Evolutionary conservation across 495 filamentous ascomycete species (phyloP).

Genomic region (Venustampulla echinocandica): DNA sequence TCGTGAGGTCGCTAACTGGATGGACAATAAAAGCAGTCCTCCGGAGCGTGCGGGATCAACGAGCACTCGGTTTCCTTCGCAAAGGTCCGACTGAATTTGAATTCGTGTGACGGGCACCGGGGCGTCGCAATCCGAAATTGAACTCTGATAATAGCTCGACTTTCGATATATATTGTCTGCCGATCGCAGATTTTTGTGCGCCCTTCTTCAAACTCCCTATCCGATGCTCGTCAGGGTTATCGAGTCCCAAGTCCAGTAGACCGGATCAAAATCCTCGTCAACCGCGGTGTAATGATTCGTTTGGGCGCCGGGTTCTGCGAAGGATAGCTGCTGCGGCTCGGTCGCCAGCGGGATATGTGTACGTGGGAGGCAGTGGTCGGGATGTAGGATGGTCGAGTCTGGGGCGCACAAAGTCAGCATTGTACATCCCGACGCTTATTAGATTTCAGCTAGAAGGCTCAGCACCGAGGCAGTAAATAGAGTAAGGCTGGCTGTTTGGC

Average conservation of each 20-base stretch:
- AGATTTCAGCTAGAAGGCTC: not conserved
- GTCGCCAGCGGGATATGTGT: conserved; percentile 14
- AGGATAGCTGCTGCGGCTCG: conserved; percentile 14
- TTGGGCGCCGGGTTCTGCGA: conserved; percentile 7
- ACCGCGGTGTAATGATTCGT: not conserved
- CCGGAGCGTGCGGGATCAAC: conserved; percentile 7
- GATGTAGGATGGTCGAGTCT: conserved; percentile 16
- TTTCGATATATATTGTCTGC: not conserved
- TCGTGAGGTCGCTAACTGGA: conserved; percentile 2
- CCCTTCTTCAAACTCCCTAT: conserved; percentile 4
- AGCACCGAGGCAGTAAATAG: not conserved
- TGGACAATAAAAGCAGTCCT: conserved; percentile 5
- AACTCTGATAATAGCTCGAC: no score
- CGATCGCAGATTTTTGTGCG: conserved; percentile 1
- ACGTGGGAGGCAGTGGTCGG: conserved; percentile 11
- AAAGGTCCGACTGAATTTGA: not conserved
- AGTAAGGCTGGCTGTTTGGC: not conserved
- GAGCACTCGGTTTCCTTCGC: not conserved
- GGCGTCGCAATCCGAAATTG: not conserved
- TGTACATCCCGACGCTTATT: conserved; percentile 2
- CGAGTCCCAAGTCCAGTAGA: conserved; percentile 3
- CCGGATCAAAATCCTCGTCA: conserved; percentile 6
- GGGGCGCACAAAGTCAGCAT: conserved; percentile 13
- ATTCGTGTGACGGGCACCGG: conserved; percentile 1
- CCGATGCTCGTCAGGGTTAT: not conserved